These are phyloP conservation scores for Saprolegnia diclina DNA, from an alignment of 352 stramenopile genomes.

Conservation along the genomic window DNA sequence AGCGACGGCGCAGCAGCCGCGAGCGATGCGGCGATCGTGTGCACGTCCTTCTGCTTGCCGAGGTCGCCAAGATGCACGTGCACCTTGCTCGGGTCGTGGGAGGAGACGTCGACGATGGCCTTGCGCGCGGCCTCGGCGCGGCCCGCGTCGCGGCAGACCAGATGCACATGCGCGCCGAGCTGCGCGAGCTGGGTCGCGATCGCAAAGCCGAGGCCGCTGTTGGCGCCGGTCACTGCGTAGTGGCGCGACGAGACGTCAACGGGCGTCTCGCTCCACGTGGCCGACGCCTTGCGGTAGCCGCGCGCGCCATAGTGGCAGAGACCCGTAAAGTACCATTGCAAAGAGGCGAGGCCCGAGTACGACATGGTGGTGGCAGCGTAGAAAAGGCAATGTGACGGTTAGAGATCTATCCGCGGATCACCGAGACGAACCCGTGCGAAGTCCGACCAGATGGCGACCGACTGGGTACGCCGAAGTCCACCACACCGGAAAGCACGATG, in stretches of 20 bases:
- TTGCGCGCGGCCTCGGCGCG: slow-evolving; percentile 36
- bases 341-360: slow-evolving; percentile 6
- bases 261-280: background rate
- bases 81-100: slow-evolving; percentile 30
- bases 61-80: slow-evolving; percentile 45
- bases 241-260: slow-evolving; percentile 39
- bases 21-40: slow-evolving; percentile 35
- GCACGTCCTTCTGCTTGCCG: slow-evolving; percentile 40
- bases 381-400: background rate
- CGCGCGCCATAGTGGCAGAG: slow-evolving; percentile 14
- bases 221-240: slow-evolving; percentile 48
- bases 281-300: background rate
- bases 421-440: background rate
- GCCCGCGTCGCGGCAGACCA: slow-evolving; percentile 40
- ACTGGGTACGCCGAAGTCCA: background rate
- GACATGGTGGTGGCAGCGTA: background rate
- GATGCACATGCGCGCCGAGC: slow-evolving; percentile 39
- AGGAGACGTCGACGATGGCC: slow-evolving; percentile 35
- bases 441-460: background rate
- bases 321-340: slow-evolving; percentile 23
- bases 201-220: slow-evolving; percentile 39
- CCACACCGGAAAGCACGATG: no score
- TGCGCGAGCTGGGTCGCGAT: slow-evolving; percentile 39
- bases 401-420: background rate
- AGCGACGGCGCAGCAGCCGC: slow-evolving; percentile 28